Evolutionary conservation across 495 filamentous ascomycete species (phyloP).

Genomic region (Echria macrotheca): DNA sequence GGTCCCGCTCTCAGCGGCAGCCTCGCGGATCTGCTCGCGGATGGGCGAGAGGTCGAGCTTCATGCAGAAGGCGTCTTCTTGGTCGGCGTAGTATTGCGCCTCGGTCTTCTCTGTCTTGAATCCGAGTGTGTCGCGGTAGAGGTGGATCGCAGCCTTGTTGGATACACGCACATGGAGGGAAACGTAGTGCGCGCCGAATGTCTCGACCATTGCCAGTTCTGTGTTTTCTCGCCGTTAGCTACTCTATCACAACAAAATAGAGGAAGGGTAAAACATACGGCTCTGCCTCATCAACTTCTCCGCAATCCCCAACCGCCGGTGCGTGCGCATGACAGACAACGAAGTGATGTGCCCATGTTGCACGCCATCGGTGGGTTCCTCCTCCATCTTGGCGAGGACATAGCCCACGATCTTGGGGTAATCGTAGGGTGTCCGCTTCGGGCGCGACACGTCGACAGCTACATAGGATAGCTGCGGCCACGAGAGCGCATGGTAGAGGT

Average conservation of each 20-base stretch:
- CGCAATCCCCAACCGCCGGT: slow-evolving; percentile 82
- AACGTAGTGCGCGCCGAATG: slow-evolving; percentile 84
- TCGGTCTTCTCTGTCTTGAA: slow-evolving; percentile 90
- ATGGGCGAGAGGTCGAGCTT: slow-evolving; percentile 70
- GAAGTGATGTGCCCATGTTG: slow-evolving; percentile 96
- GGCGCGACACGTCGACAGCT: slow-evolving; percentile 80
- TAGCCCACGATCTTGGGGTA: slow-evolving; percentile 98
- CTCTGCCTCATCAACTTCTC: slow-evolving; percentile 96
- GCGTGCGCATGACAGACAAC: slow-evolving; percentile 93
- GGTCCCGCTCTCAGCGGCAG: slow-evolving; percentile 32
- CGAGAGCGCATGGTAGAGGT: slow-evolving; percentile 96
- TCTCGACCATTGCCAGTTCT: slow-evolving; percentile 97
- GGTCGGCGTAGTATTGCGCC: slow-evolving; percentile 94
- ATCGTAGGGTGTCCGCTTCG: slow-evolving; percentile 70
- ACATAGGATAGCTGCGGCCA: slow-evolving; percentile 98
- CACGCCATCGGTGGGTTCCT: slow-evolving; percentile 85
- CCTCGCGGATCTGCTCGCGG: slow-evolving; percentile 39
- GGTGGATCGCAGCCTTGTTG: slow-evolving; percentile 81
- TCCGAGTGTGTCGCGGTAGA: slow-evolving; percentile 89
- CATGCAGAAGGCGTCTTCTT: slow-evolving; percentile 95
- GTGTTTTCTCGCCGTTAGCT: background rate
- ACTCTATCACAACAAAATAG: background rate
- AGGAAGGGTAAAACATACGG: slow-evolving; percentile 55
- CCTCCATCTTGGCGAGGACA: slow-evolving; percentile 98
- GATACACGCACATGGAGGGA: slow-evolving; percentile 91